phyloP scores from a whole-genome alignment of 768 basidiomycete genomes.

The Roridomyces roridus region DNA sequence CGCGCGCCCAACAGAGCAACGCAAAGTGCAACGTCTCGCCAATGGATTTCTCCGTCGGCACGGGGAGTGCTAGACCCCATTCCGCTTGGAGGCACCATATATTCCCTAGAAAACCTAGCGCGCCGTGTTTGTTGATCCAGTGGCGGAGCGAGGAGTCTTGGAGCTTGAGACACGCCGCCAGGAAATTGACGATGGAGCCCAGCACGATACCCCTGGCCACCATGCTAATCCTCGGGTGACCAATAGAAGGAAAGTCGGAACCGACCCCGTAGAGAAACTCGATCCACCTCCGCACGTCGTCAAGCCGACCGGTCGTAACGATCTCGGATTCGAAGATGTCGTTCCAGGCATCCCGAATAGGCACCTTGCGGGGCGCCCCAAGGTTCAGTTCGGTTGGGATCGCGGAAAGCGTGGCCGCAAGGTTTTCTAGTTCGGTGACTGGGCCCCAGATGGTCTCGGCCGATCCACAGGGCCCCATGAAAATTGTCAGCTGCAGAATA shows the following conservation, averaged over 20 bases:
- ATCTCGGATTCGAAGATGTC: not conserved
- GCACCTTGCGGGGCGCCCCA: not conserved
- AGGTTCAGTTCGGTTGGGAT: not conserved
- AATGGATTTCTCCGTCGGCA: too few relatives aligned
- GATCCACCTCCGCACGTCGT: constrained; percentile 4
- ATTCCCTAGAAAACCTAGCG: constrained; percentile 1
- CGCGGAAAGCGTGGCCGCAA: not conserved
- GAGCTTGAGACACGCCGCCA: not conserved
- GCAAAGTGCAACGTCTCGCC: too few relatives aligned
- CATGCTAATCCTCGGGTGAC: not conserved
- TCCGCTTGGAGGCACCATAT: constrained; percentile 2
- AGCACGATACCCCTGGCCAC: not conserved
- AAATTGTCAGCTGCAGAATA: not conserved
- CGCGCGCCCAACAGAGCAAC: too few relatives aligned
- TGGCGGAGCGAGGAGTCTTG: constrained; percentile 6
- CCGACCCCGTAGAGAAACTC: constrained; percentile 3
- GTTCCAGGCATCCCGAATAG: constrained; percentile 2
- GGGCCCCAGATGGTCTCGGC: not conserved
- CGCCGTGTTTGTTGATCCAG: constrained; percentile 2
- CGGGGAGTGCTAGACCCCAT: too few relatives aligned
- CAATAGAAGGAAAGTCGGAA: not conserved
- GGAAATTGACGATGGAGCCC: not conserved
- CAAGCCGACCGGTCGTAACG: not conserved
- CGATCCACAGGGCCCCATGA: not conserved
- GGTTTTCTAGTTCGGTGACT: not conserved